A percentile compares a stretch with the other conserved stretches of the same genome.
Conservation (phyloP, 2,329 filamentous ascomycete species). For the Phoma sp. region DNA sequence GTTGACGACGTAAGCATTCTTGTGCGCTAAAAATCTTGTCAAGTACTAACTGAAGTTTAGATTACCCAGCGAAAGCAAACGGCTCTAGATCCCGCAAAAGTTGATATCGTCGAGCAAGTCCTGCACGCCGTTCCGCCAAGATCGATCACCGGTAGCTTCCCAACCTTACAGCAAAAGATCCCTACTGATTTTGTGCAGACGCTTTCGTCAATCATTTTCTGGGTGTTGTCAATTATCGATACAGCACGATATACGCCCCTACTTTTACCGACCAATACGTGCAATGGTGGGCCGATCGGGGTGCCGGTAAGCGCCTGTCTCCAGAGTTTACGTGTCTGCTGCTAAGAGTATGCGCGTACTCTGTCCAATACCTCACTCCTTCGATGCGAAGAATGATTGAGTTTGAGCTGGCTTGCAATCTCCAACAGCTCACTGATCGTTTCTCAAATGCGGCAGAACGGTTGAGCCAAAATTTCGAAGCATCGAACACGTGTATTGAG, state of each 20-base stretch:
- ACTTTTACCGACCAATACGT: conserved; percentile 55
- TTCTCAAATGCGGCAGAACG: conserved; percentile 54
- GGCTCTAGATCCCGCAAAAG: conserved; percentile 22
- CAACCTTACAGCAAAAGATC: neutral
- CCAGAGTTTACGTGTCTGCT: conserved; percentile 57
- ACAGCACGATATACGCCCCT: conserved; percentile 55
- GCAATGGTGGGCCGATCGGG: conserved; percentile 54
- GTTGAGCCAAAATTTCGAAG: conserved; percentile 52
- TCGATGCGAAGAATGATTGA: conserved; percentile 52
- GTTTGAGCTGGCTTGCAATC: conserved; percentile 52
- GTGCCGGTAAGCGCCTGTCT: conserved; percentile 43
- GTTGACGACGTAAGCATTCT: conserved; percentile 24
- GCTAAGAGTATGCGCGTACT: conserved; percentile 55
- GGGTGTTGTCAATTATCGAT: conserved; percentile 54
- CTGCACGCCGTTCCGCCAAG: conserved; percentile 41
- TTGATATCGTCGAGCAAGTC: conserved; percentile 43
- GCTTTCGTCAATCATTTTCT: conserved; percentile 57
- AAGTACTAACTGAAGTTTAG: conserved; percentile 4
- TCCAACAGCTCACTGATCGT: conserved; percentile 49
- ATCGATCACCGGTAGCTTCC: conserved; percentile 35
- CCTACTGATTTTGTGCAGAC: conserved; percentile 41
- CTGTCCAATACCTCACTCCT: conserved; percentile 52
- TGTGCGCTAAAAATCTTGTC: no score
- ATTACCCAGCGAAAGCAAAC: conserved; percentile 10
- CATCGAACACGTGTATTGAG: conserved; percentile 53